phyloP scores from a whole-genome alignment of 176 grass and related monocot genomes.

The Zea mays region Zm-B73-REFERENCE-NAM-5.0 NC_050098.1:132845001-132845500 shows the following conservation, averaged over 20 bases:
- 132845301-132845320: conserved; percentile 71
- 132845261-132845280: conserved; percentile 59
- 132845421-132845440: conserved; percentile 55
- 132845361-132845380: conserved; percentile 68
- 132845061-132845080: too few species aligned
- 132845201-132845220: conserved; percentile 74
- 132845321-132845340: conserved; percentile 67
- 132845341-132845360: conserved; percentile 83
- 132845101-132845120: too few species aligned
- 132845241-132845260: conserved; percentile 66
- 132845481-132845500: conserved; percentile 50
- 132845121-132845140: too few species aligned
- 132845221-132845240: conserved; percentile 60
- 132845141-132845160: conserved; percentile 42
- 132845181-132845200: conserved; percentile 74
- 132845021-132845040: conserved; percentile 25
- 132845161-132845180: conserved; percentile 85
- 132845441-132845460: conserved; percentile 63
- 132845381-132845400: conserved; percentile 72
- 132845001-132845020: conserved; percentile 37
- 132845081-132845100: too few species aligned
- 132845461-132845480: conserved; percentile 41
- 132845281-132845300: conserved; percentile 54
- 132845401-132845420: conserved; percentile 81
- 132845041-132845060: too few species aligned